These are phyloP conservation scores for Coffea canephora DNA, from an alignment of 257 asterid species.

Conservation along the genomic window DNA sequence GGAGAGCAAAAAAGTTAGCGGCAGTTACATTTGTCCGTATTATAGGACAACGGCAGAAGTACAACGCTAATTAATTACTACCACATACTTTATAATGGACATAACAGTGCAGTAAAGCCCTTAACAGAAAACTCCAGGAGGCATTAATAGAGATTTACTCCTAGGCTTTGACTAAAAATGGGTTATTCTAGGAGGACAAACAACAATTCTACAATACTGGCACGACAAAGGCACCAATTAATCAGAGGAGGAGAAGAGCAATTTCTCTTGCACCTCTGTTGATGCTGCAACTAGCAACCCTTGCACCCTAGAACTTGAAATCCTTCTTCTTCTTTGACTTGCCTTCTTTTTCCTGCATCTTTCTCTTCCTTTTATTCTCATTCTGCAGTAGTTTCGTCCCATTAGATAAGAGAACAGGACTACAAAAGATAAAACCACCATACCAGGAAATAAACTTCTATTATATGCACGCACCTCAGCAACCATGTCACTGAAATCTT, in stretches of 20 bases:
- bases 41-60: neutral
- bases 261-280: neutral
- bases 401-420: slow-evolving; percentile 8
- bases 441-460: neutral
- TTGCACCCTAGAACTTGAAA: slow-evolving; percentile 56
- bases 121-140: neutral
- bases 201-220: neutral
- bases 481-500: slow-evolving; percentile 99
- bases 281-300: neutral
- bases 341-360: slow-evolving; percentile 87
- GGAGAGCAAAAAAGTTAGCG: no score
- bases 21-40: neutral
- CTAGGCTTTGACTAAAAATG: neutral
- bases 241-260: neutral
- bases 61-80: neutral
- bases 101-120: neutral
- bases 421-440: neutral
- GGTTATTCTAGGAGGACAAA: neutral
- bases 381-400: slow-evolving; percentile 46
- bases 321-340: slow-evolving; percentile 94
- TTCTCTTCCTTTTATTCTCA: slow-evolving; percentile 82
- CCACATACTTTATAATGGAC: neutral
- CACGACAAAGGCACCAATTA: neutral
- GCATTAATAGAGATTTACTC: neutral
- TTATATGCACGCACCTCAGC: slow-evolving; percentile 58